A percentile compares a stretch with the other conserved stretches of the same genome.
Evolutionary conservation across 2,329 filamentous ascomycete genomes (phyloP).

Genomic region (Monosporascus sp.): DNA sequence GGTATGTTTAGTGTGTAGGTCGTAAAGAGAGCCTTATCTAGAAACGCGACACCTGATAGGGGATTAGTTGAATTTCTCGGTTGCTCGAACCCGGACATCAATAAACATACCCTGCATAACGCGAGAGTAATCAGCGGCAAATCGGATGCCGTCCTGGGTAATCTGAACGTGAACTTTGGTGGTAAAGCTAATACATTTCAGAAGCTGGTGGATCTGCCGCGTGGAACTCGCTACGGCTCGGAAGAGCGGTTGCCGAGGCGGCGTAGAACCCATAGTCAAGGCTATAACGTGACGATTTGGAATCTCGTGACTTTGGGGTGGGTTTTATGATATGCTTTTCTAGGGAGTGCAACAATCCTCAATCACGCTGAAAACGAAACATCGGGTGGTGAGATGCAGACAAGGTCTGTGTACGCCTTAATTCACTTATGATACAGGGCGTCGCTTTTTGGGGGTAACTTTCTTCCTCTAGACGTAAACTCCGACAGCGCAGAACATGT

Average conservation of each 20-base stretch:
- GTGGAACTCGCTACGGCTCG: slow-evolving; percentile 74
- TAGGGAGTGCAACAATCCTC: slow-evolving; percentile 3
- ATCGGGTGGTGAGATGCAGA: slow-evolving; percentile 11
- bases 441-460: slow-evolving; percentile 39
- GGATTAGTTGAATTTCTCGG: slow-evolving; percentile 13
- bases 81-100: not conserved
- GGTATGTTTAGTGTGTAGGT: slow-evolving; percentile 67
- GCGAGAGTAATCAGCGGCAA: slow-evolving; percentile 81
- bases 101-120: slow-evolving; percentile 77
- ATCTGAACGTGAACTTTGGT: slow-evolving; percentile 65
- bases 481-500: slow-evolving; percentile 98
- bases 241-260: slow-evolving; percentile 51
- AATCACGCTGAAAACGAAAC: slow-evolving; percentile 15
- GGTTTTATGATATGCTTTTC: slow-evolving; percentile 1
- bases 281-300: slow-evolving; percentile 14
- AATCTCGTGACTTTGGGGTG: slow-evolving; percentile 14
- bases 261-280: slow-evolving; percentile 14
- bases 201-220: slow-evolving; percentile 63
- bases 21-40: slow-evolving; percentile 85
- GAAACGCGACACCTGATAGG: slow-evolving; percentile 64
- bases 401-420: slow-evolving; percentile 25
- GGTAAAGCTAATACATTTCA: slow-evolving; percentile 55
- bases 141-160: slow-evolving; percentile 77
- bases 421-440: slow-evolving; percentile 38
- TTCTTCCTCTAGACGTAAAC: slow-evolving; percentile 77